Evolutionary conservation across 2,329 filamentous ascomycete genomes (phyloP), one percentile per base, ranked within the genome.

Genomic region (Stylonectria norvegica): DNA sequence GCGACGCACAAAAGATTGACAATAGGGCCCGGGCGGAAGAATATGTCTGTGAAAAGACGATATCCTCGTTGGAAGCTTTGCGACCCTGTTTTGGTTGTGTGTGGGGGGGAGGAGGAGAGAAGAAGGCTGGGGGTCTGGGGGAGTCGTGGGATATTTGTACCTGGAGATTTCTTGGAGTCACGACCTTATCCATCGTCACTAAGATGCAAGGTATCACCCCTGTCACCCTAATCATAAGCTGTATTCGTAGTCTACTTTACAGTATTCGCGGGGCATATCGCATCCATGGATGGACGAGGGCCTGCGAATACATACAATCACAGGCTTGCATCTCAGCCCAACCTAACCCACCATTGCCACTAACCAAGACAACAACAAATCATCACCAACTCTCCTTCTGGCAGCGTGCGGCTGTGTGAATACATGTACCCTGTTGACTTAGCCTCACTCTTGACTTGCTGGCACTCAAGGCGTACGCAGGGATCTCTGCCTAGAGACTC

Each of bases 61-160:
- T 67, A 72, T 68, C 71, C 70, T 67, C 66, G 58, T 64, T 61
- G 63, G 66, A 62, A 55, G 53, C 65, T 79, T 79, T 79, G 76
- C 76, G 74, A 73, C 76, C 76, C 74, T 68, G 66, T 66, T 64
- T 66, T 68, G 72, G 66, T 71, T 63, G 70, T 66, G 72, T 72
- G 72, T 75, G 73, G 69, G 67, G 67, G 68, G 68, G 64, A 66
- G 68, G 60, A 66, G 63, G 65, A 67, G 63, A 67, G 58, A 58
- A 57, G 49, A 60, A 59, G 42, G 36, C 43, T 43, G 12, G 33
- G 32, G 39, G 36, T 34, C 36, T 42, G 35, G 43, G 48, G 40
- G 40, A 42, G 43, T 25, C 19, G 30, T 38, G 43, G 41, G 42
- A 39, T 46, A 44, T 59, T 57, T 60, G 53, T 57, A 51, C 53